Conservation (phyloP, 768 basidiomycete genomes). For the Leccinum olivaceopallidum region DNA sequence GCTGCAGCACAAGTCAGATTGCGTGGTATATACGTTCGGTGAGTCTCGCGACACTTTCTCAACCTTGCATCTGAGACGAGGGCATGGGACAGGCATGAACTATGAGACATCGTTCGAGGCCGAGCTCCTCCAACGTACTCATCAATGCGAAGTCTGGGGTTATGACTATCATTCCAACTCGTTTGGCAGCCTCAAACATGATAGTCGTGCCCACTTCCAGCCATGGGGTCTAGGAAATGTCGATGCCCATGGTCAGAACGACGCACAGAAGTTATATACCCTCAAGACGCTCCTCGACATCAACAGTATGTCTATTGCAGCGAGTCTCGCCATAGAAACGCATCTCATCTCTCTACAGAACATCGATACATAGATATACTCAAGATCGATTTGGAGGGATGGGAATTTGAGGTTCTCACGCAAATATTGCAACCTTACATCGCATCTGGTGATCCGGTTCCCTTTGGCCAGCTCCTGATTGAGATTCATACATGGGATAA, state of each 20-base stretch:
- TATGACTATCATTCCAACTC: constrained; percentile 50
- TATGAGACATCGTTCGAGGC: constrained; percentile 67
- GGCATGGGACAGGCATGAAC: constrained; percentile 42
- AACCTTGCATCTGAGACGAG: neutral
- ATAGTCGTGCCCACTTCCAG: constrained; percentile 42
- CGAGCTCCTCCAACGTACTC: constrained; percentile 48
- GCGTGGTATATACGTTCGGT: constrained; percentile 67
- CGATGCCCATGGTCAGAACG: constrained; percentile 36
- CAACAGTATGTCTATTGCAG: constrained; percentile 36
- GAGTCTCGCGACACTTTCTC: constrained; percentile 4
- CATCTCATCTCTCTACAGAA: constrained; percentile 16
- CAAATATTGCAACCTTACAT: constrained; percentile 41
- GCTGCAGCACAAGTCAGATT: constrained; percentile 51
- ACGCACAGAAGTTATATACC: constrained; percentile 43
- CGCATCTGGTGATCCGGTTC: constrained; percentile 38
- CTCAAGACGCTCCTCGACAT: constrained; percentile 44
- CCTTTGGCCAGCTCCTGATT: constrained; percentile 48
- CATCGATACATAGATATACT: constrained; percentile 42
- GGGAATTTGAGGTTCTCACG: constrained; percentile 45
- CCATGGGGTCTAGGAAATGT: constrained; percentile 40
- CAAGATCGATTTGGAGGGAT: constrained; percentile 51
- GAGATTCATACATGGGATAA: constrained; percentile 45
- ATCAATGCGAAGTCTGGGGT: constrained; percentile 58
- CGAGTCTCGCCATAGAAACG: neutral
- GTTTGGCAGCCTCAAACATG: constrained; percentile 35